Percentiles rank a stretch among this genome's conserved stretches.
These are phyloP conservation scores for Stemphylium vesicarium DNA, from an alignment of 2,329 filamentous ascomycete genomes.

Conservation along the genomic window DNA sequence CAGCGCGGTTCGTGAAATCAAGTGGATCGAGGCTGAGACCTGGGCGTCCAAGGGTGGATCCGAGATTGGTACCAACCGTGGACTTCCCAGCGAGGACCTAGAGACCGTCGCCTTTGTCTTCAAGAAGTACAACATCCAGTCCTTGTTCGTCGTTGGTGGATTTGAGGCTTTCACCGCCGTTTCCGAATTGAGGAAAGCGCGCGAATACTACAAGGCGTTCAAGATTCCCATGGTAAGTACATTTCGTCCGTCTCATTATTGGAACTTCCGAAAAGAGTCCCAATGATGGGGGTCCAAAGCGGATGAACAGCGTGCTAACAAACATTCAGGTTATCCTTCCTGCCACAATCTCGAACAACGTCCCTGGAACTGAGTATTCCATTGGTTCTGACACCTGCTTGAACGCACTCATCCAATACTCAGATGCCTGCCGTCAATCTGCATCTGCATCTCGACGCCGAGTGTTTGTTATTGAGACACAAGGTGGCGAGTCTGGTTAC, in stretches of 20 bases:
- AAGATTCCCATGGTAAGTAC: conserved; percentile 77
- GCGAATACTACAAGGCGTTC: conserved; percentile 79
- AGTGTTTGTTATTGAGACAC: conserved; percentile 97
- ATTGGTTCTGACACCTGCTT: conserved; percentile 95
- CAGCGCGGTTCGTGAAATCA: conserved; percentile 81
- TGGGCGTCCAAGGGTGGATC: conserved; percentile 98
- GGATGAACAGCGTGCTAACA: conserved; percentile 12
- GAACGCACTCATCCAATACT: conserved; percentile 93
- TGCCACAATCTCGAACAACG: conserved; percentile 98
- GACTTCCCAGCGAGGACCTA: conserved; percentile 86
- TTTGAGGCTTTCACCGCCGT: conserved; percentile 97
- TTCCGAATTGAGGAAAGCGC: conserved; percentile 82
- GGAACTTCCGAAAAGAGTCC: too few relatives aligned
- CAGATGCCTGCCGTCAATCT: conserved; percentile 96
- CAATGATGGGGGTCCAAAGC: too few relatives aligned
- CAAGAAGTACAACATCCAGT: conserved; percentile 86
- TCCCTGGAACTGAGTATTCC: conserved; percentile 96
- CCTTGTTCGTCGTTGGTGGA: conserved; percentile 88
- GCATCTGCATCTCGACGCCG: conserved; percentile 90
- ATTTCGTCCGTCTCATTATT: neutral
- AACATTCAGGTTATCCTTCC: conserved; percentile 76
- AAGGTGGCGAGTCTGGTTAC: conserved; percentile 93
- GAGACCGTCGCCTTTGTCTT: conserved; percentile 82
- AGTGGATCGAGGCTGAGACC: conserved; percentile 91
- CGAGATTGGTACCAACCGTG: conserved; percentile 97